A percentile compares a stretch with the other conserved stretches of the same genome.
Conservation (phyloP, 2,329 filamentous ascomycete species). For the Fusarium sp. region DNA sequence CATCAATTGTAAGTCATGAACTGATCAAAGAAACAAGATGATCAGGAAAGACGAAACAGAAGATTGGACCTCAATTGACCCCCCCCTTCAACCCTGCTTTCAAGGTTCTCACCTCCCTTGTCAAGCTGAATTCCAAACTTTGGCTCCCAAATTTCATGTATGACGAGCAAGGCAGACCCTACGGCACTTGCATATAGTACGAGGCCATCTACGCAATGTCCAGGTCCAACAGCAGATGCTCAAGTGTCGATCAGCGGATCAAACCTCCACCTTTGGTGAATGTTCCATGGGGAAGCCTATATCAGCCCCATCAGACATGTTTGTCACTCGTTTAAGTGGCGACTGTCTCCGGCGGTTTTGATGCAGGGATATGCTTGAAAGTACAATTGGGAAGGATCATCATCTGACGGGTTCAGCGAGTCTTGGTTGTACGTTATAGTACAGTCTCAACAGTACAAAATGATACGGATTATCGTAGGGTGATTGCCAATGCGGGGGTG, state of each 20-base stretch:
- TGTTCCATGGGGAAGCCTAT: slow-evolving; percentile 4
- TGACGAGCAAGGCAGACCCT: slow-evolving; percentile 12
- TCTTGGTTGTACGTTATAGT: neutral
- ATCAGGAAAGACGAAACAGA: neutral
- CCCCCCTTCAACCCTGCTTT: neutral
- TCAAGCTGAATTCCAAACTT: neutral
- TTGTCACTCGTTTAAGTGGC: neutral
- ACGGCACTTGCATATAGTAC: neutral
- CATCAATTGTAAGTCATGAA: neutral
- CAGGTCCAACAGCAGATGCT: neutral
- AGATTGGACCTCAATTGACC: neutral
- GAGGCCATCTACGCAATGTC: neutral
- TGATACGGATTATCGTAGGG: neutral
- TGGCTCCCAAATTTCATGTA: neutral
- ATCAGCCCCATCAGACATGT: neutral
- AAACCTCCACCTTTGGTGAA: neutral
- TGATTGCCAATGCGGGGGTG: slow-evolving; percentile 6
- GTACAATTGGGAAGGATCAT: neutral
- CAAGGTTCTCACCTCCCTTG: neutral
- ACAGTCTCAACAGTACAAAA: neutral
- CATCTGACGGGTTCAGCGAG: neutral
- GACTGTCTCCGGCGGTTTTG: neutral
- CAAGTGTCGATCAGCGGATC: neutral
- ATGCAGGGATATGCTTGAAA: neutral
- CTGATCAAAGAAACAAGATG: neutral